phyloP scores from a whole-genome alignment of 805 yeast species.

The Cyberlindnera samutprakarnensis region DNA sequence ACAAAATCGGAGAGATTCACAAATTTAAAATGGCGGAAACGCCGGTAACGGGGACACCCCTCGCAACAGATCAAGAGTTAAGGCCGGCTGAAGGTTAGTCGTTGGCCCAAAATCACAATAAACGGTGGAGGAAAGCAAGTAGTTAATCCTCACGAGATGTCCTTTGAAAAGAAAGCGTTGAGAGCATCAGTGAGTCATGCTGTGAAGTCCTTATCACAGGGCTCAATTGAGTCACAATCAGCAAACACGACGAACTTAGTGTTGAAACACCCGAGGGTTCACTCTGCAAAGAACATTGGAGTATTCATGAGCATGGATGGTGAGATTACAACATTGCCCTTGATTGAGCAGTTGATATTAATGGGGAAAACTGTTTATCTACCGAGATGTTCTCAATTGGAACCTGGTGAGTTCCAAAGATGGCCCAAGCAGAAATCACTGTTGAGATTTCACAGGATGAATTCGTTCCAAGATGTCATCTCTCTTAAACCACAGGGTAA shows the following conservation, averaged over 20 bases:
- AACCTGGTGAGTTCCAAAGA: conserved; percentile 21
- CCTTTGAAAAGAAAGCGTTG: neutral
- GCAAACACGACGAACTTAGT: conserved; percentile 12
- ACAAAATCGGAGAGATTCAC: too few relatives aligned
- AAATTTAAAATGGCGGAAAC: too few relatives aligned
- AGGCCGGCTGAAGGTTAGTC: too few relatives aligned
- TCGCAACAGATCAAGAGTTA: too few relatives aligned
- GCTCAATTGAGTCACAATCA: conserved; percentile 22
- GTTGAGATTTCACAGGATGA: conserved; percentile 50
- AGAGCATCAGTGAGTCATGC: neutral
- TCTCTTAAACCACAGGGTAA: conserved; percentile 58
- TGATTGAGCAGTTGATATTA: conserved; percentile 46
- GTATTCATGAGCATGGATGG: conserved; percentile 71
- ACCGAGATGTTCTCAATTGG: conserved; percentile 39
- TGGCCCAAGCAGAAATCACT: conserved; percentile 28
- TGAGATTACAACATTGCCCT: conserved; percentile 54
- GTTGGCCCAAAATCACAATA: too few relatives aligned
- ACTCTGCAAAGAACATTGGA: conserved; percentile 43
- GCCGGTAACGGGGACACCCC: too few relatives aligned
- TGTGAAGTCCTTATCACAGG: conserved; percentile 9
- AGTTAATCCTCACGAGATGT: too few relatives aligned
- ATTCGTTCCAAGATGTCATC: conserved; percentile 32
- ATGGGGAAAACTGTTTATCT: conserved; percentile 46
- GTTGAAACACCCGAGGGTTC: conserved; percentile 27
- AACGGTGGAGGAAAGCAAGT: too few relatives aligned